Conservation (phyloP, 805 yeast species). For the Yarrowia hollandica region DNA sequence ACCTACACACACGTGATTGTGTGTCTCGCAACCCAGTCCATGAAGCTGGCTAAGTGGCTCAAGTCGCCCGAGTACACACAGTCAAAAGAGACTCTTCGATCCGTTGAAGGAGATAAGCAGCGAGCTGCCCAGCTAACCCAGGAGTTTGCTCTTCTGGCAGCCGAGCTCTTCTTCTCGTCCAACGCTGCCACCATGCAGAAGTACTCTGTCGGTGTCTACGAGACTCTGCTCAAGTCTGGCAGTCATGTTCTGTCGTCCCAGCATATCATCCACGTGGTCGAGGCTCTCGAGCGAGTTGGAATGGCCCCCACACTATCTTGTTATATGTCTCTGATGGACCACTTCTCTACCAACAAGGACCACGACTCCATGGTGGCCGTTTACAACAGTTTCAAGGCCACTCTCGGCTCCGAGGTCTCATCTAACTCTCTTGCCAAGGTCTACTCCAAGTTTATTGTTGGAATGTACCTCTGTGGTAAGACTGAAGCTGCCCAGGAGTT, state of each 20-base stretch:
- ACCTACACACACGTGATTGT: slow-evolving; percentile 10
- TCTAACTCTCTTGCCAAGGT: background rate
- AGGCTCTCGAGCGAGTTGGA: background rate
- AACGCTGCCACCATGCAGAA: slow-evolving; percentile 7
- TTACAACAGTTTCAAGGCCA: slow-evolving; percentile 8
- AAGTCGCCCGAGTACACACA: slow-evolving; percentile 13
- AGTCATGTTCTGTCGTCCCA: background rate
- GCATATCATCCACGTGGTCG: background rate
- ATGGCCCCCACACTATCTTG: slow-evolving; percentile 7
- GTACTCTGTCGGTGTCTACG: slow-evolving; percentile 7
- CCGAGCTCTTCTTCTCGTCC: slow-evolving; percentile 20
- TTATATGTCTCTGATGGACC: slow-evolving; percentile 26
- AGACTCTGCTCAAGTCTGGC: slow-evolving; percentile 14
- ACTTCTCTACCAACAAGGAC: background rate
- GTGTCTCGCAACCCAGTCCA: slow-evolving; percentile 11
- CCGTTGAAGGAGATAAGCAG: background rate
- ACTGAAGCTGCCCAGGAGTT: background rate
- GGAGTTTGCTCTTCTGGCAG: slow-evolving; percentile 3
- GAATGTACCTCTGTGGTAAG: background rate
- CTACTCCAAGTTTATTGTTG: slow-evolving; percentile 16
- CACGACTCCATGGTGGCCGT: slow-evolving; percentile 7
- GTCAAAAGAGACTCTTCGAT: background rate
- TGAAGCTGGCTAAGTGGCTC: slow-evolving; percentile 24
- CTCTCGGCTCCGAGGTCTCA: background rate
- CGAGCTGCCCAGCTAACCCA: background rate